Conservation (phyloP, 805 yeast genomes). For the Yarrowia yakushimensis region DNA sequence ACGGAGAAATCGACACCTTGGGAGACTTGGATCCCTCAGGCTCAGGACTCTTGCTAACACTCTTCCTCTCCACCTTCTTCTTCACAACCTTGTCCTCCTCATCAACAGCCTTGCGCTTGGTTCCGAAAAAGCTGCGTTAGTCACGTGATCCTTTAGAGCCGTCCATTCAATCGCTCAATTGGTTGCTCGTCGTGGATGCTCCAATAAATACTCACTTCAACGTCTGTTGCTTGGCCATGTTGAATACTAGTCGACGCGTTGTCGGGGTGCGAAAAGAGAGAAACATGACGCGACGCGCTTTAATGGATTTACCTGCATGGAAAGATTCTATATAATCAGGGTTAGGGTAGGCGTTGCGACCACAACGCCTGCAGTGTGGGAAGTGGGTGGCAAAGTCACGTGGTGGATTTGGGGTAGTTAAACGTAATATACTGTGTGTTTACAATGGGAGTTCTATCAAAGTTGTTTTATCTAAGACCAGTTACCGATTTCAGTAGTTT, state of each 20-base stretch:
- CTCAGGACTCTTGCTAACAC: too few species aligned
- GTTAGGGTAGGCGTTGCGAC: not conserved
- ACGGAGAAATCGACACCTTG: too few species aligned
- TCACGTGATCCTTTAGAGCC: not conserved
- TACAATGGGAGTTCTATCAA: too few species aligned
- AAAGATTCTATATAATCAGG: too few species aligned
- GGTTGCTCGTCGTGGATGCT: too few species aligned
- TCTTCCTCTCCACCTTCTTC: not conserved
- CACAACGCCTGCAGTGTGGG: not conserved
- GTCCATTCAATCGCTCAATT: too few species aligned
- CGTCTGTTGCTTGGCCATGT: constrained; percentile 27
- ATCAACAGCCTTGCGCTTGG: constrained; percentile 16
- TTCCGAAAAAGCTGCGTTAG: constrained; percentile 17
- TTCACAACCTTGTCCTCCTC: not conserved
- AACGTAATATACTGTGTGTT: too few species aligned
- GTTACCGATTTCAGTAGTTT: too few species aligned
- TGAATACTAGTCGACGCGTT: constrained; percentile 10
- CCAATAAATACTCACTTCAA: constrained; percentile 24
- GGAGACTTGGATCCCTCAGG: not conserved
- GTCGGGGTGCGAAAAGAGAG: constrained; percentile 22
- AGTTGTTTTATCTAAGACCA: too few species aligned
- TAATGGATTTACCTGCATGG: not conserved
- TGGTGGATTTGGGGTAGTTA: too few species aligned
- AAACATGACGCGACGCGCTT: constrained; percentile 25
- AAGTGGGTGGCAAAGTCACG: not conserved